Percentiles rank a stretch among this genome's conserved stretches.
Conservation (phyloP, 768 basidiomycete genomes). For the Ramaria sp. region DNA sequence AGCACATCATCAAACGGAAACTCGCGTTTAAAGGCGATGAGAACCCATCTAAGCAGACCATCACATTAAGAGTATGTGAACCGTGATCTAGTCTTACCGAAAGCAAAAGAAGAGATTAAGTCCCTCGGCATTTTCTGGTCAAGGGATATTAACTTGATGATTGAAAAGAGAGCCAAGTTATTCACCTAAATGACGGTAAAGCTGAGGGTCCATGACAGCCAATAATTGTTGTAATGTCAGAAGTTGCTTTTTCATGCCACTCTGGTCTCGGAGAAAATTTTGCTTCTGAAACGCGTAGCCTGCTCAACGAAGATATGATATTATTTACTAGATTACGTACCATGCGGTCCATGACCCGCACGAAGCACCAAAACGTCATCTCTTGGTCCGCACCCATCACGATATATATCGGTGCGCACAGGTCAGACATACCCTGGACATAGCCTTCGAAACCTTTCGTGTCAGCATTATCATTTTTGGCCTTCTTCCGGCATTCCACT, state of each 20-base stretch:
- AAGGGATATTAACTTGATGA: background rate
- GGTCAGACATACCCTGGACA: slow-evolving; percentile 98
- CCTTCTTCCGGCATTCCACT: background rate
- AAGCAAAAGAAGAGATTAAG: slow-evolving; percentile 98
- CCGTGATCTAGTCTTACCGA: slow-evolving; percentile 41
- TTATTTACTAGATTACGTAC: slow-evolving; percentile 25
- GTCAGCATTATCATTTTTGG: slow-evolving; percentile 12
- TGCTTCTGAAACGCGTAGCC: slow-evolving; percentile 47
- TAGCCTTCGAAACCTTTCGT: slow-evolving; percentile 47
- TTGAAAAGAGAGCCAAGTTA: background rate
- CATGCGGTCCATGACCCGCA: slow-evolving; percentile 91
- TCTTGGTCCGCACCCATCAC: slow-evolving; percentile 84
- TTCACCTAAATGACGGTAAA: slow-evolving; percentile 82
- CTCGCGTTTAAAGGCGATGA: slow-evolving; percentile 94
- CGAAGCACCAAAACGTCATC: slow-evolving; percentile 94
- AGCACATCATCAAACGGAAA: slow-evolving; percentile 88
- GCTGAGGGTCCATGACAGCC: slow-evolving; percentile 87
- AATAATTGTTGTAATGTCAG: slow-evolving; percentile 84
- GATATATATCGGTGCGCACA: slow-evolving; percentile 88
- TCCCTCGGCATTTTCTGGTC: slow-evolving; percentile 73
- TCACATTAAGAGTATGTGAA: background rate
- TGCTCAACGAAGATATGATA: background rate
- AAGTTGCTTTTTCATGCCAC: slow-evolving; percentile 94
- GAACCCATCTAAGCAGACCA: slow-evolving; percentile 52
- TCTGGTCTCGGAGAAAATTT: slow-evolving; percentile 94